Evolutionary conservation across 306 rosid species (phyloP), one percentile per base, ranked within the genome.

Genomic region (Castanopsis chinensis): DNA sequence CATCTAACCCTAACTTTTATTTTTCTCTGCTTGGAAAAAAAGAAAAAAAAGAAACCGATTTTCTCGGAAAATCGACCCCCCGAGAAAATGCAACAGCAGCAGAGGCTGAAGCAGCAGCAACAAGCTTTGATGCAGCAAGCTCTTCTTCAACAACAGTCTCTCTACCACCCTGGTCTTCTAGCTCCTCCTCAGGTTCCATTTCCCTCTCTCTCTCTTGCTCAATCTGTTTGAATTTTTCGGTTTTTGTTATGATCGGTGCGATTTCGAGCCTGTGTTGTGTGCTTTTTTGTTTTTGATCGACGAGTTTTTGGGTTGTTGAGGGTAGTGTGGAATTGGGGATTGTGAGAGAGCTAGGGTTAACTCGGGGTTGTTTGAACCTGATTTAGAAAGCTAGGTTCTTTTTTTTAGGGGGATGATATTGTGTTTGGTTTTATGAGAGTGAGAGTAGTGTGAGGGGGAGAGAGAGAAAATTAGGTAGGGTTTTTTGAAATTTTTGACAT

Each of bases 101-200:
- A 88, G 84, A 90, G 99, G 89, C 81, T 95, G 82, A 95, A 93
- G 93, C 99, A 94, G 79, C 97, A 93, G 65, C 98, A 94, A 20
- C 99, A 95, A 87, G 98, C 98, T 88, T 83, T 95, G 94, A 92
- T 95, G 97, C 99, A 95, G 55, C 99, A 95, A 78, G 98, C 99
- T 80, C 92, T 95, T 72, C 91, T 95, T 32, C 99, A 95, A 79
- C 99, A 95, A 68, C 99, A 95, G 58, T 90, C 99, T 75, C 90
- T 95, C 81, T 95, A 95, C 83, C 99, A 95, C 72, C 98, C 99
- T 18, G 99, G 96, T 63, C 93, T 95, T 56, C 30, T 95, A 43
- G 99, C 99, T 90, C 97, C 97, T 17, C 98, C 99, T 65, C 99
- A 95, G 99, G 99, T 95, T 82, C 79, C 68, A 30, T 43, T 74